Evolutionary conservation across 1,139 yeast genomes (phyloP), one percentile per base, ranked within the genome.

Genomic region (Yamadazyma taylorii): DNA sequence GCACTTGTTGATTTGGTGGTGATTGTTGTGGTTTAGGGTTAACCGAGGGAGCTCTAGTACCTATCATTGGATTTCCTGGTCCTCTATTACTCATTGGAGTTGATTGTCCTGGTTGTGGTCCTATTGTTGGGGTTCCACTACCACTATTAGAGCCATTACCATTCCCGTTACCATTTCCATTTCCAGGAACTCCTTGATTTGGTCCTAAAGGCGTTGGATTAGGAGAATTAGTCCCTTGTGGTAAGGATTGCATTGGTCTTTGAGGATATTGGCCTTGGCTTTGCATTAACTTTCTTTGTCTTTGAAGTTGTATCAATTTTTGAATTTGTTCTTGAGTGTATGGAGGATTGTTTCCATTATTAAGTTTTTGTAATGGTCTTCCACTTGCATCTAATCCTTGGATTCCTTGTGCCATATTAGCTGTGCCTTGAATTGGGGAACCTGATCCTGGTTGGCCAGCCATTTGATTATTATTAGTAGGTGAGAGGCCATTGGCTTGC

Each of bases 241-340:
- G 14, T 10, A 17, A 15, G 17, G 32, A 22, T 30, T 10, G 21
- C 11, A 12, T 9, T 10, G 26, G n/a, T 22, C 27, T 12, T 22
- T 23, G 38, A 25, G 37, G 43, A 19, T 19, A 19, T 29, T 36
- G 49, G 1, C 32, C 34, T 23, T 68, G 71, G 32, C 66, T 74
- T 49, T 73, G 79, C 58, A 70, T 60, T 47, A 75, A 44, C 40
- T 77, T 63, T 40, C 79, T 61, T 43, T 76, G 81, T 40, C 75
- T 71, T 47, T 75, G 80, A 28, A 72, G 52, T 39, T 75, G 80
- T 32, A 77, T 53, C 25, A 76, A 55, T 39, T 73, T 78, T 48
- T 77, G 82, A 12, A 77, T 61, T 46, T 77, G 82, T 43, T 77
- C 81, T 12, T 71, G 69, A 0, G 80, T 73, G 37, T 75, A 73